Evolutionary conservation across 2,329 filamentous ascomycete species (phyloP).

Genomic region (Trichoderma asperellum): DNA sequence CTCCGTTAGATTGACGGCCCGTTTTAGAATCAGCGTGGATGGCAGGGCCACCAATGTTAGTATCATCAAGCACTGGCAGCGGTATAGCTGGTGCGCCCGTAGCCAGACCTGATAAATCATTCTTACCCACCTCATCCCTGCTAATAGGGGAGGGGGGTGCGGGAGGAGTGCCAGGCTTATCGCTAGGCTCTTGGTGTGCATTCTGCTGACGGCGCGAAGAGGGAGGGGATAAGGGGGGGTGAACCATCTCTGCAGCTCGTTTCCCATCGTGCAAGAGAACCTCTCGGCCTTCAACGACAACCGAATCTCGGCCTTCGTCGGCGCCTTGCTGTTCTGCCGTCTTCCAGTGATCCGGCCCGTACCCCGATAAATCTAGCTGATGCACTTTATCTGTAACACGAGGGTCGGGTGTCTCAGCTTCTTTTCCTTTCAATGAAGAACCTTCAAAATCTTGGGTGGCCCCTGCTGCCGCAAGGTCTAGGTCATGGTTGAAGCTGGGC

Average conservation of each 20-base stretch:
- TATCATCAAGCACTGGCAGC: slow-evolving; percentile 73
- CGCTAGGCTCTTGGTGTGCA: slow-evolving; percentile 40
- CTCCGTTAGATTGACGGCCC: slow-evolving; percentile 51
- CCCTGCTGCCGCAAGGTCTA: slow-evolving; percentile 52
- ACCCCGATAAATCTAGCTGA: slow-evolving; percentile 75
- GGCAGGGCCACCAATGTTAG: slow-evolving; percentile 79
- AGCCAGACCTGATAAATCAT: slow-evolving; percentile 68
- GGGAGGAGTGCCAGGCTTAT: slow-evolving; percentile 53
- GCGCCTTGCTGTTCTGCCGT: slow-evolving; percentile 63
- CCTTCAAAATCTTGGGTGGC: slow-evolving; percentile 43
- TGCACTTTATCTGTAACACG: slow-evolving; percentile 62
- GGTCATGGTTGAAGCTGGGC: slow-evolving; percentile 74
- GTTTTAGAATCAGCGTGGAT: slow-evolving; percentile 55
- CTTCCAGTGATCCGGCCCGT: slow-evolving; percentile 76
- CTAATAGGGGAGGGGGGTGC: slow-evolving; percentile 58
- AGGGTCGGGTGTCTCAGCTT: slow-evolving; percentile 32
- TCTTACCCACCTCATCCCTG: slow-evolving; percentile 55
- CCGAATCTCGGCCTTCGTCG: slow-evolving; percentile 70
- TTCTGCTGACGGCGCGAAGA: slow-evolving; percentile 36
- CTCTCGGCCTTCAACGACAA: slow-evolving; percentile 69
- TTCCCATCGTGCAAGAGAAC: slow-evolving; percentile 68
- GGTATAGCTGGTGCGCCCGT: slow-evolving; percentile 71
- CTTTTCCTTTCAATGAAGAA: slow-evolving; percentile 33
- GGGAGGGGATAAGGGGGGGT: slow-evolving; percentile 35
- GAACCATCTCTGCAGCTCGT: slow-evolving; percentile 55